Evolutionary conservation across 225 moss, liverwort and hornwort genomes (phyloP).

Genomic region (Physcomitrium patens): DNA sequence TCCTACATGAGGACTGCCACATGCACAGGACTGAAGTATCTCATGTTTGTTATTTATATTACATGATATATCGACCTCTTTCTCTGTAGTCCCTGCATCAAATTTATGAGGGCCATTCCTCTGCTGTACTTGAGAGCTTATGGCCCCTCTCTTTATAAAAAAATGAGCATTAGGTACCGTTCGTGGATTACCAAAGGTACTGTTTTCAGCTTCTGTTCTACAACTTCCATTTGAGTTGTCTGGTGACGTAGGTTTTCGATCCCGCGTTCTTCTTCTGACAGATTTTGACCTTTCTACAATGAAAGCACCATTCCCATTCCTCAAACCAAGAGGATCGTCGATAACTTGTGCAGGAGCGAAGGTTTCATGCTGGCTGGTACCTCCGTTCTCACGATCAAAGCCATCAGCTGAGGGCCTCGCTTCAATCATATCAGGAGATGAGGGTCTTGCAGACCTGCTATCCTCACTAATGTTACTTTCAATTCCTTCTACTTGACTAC

Average conservation of each 20-base stretch:
- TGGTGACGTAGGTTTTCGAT: conserved; percentile 50
- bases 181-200: conserved; percentile 40
- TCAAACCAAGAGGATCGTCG: conserved; percentile 80
- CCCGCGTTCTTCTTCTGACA: conserved; percentile 73
- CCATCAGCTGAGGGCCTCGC: conserved; percentile 98
- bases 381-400: conserved; percentile 67
- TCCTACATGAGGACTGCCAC: conserved; percentile 83
- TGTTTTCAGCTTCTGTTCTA: conserved; percentile 57
- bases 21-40: conserved; percentile 75
- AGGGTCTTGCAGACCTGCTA: conserved; percentile 88
- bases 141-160: conserved; percentile 43
- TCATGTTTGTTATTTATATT: conserved; percentile 55
- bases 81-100: conserved; percentile 49
- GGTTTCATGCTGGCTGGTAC: conserved; percentile 61
- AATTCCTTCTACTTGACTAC: conserved; percentile 76
- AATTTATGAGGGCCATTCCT: conserved; percentile 58
- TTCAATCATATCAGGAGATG: conserved; percentile 94
- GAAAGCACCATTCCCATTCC: conserved; percentile 98
- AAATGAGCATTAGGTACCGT: conserved; percentile 52
- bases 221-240: conserved; percentile 57
- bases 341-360: conserved; percentile 79
- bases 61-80: conserved; percentile 58
- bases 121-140: conserved; percentile 48
- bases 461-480: conserved; percentile 79
- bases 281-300: conserved; percentile 96